A percentile compares a stretch with the other conserved stretches of the same genome.
phyloP scores from a whole-genome alignment of 2,329 filamentous ascomycete genomes.

The Bipolaris bicolor region DNA sequence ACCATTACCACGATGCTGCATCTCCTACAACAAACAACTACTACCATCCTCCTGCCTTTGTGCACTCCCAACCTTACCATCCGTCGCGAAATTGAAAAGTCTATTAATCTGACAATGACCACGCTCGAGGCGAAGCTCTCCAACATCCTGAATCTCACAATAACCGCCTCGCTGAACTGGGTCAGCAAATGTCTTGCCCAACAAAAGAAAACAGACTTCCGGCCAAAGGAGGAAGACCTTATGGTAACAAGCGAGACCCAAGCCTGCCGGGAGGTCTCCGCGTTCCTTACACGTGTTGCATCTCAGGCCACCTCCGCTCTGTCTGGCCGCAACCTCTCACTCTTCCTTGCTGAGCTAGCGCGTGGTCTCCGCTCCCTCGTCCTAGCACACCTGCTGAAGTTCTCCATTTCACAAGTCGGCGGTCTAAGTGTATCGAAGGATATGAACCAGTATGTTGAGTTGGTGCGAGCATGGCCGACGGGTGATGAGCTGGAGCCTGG shows the following conservation, averaged over 20 bases:
- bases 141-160: slow-evolving; percentile 69
- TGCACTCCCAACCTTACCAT: slow-evolving; percentile 90
- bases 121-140: slow-evolving; percentile 86
- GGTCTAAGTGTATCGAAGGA: slow-evolving; percentile 96
- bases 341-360: slow-evolving; percentile 83
- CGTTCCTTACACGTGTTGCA: slow-evolving; percentile 75
- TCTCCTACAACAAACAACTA: slow-evolving; percentile 90
- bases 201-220: slow-evolving; percentile 89
- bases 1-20: slow-evolving; percentile 87
- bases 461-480: slow-evolving; percentile 79
- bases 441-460: slow-evolving; percentile 88
- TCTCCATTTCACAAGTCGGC: slow-evolving; percentile 89
- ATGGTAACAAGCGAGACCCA: slow-evolving; percentile 65
- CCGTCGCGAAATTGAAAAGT: slow-evolving; percentile 85
- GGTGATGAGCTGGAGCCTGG: slow-evolving; percentile 61
- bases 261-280: slow-evolving; percentile 81
- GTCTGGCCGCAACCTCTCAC: slow-evolving; percentile 81
- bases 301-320: slow-evolving; percentile 70
- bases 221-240: slow-evolving; percentile 73
- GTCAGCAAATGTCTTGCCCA: slow-evolving; percentile 71
- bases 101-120: slow-evolving; percentile 73
- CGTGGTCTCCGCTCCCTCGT: slow-evolving; percentile 77
- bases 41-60: slow-evolving; percentile 86
- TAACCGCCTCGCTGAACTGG: slow-evolving; percentile 79
- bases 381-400: slow-evolving; percentile 93